phyloP scores from a whole-genome alignment of 2,329 filamentous ascomycete genomes.

The Ophiobolus disseminans region DNA sequence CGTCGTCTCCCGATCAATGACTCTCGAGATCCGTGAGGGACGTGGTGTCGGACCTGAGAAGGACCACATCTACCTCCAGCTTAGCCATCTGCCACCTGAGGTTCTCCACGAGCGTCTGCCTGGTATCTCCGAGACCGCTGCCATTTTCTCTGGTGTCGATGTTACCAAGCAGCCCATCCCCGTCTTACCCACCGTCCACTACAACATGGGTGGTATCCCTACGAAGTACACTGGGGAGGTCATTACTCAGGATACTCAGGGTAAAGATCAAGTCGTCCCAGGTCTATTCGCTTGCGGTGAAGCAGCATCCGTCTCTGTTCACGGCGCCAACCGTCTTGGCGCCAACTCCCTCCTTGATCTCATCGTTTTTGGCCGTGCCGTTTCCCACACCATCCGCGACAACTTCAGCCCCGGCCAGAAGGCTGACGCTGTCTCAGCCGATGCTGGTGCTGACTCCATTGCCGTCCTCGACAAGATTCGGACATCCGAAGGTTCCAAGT shows the following conservation, averaged over 20 bases:
- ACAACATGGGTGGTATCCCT: conserved; percentile 99
- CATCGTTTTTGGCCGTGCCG: conserved; percentile 96
- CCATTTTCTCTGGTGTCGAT: conserved; percentile 96
- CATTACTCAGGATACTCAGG: conserved; percentile 81
- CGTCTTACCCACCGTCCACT: conserved; percentile 95
- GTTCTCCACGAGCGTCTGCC: conserved; percentile 95
- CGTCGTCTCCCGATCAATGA: conserved; percentile 97
- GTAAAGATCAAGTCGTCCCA: conserved; percentile 91
- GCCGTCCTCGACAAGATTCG: conserved; percentile 84
- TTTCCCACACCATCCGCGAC: conserved; percentile 95
- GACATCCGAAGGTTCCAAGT: conserved; percentile 82
- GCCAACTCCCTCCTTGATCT: conserved; percentile 98
- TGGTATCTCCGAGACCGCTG: conserved; percentile 97
- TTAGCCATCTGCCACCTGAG: conserved; percentile 91
- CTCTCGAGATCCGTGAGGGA: conserved; percentile 95
- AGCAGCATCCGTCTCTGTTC: conserved; percentile 95
- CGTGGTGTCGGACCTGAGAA: conserved; percentile 96
- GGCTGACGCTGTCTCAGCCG: conserved; percentile 79
- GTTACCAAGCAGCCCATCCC: conserved; percentile 97
- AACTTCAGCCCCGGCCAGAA: conserved; percentile 85
- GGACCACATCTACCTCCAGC: conserved; percentile 98
- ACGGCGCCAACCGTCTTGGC: conserved; percentile 96
- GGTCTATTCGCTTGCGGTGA: conserved; percentile 97
- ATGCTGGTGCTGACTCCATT: conserved; percentile 89
- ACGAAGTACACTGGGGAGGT: conserved; percentile 98